Evolutionary conservation across 805 yeast species (phyloP).

Genomic region (Pichia rugopelliculosa): DNA sequence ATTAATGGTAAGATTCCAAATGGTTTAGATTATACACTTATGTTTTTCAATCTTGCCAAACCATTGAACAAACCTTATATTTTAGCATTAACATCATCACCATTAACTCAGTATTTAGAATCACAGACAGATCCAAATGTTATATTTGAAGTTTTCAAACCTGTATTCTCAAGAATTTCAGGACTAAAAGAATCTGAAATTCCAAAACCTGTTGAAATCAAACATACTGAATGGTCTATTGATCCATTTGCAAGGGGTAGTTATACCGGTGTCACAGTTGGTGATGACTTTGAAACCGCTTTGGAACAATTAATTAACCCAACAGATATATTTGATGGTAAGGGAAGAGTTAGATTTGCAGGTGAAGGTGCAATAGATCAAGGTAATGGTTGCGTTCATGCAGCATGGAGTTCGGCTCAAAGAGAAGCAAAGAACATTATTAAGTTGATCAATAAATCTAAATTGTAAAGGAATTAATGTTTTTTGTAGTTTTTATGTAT

Average conservation of each 20-base stretch:
- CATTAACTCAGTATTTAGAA: constrained; percentile 44
- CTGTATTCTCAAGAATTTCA: constrained; percentile 31
- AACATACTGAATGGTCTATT: constrained; percentile 40
- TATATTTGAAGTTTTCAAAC: constrained; percentile 41
- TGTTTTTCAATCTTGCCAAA: constrained; percentile 26
- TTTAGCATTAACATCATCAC: constrained; percentile 41
- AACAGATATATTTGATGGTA: constrained; percentile 33
- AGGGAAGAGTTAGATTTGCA: constrained; percentile 41
- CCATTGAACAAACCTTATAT: constrained; percentile 32
- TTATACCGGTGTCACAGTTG: constrained; percentile 25
- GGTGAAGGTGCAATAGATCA: constrained; percentile 48
- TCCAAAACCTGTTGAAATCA: constrained; percentile 21
- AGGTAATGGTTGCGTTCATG: constrained; percentile 55
- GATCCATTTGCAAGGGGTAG: constrained; percentile 49
- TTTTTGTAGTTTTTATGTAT: not conserved
- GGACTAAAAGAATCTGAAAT: constrained; percentile 17
- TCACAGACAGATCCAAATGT: constrained; percentile 22
- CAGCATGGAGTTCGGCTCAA: constrained; percentile 45
- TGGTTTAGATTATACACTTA: constrained; percentile 23
- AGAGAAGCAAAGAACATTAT: constrained; percentile 36
- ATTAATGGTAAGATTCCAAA: constrained; percentile 13
- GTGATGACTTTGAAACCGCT: constrained; percentile 21
- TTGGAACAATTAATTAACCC: constrained; percentile 34
- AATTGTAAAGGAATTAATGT: constrained; percentile 11
- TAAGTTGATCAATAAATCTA: constrained; percentile 18